These are phyloP conservation scores for Saxispiralis lemnorum DNA, from an alignment of 495 filamentous ascomycete species.

Conservation along the genomic window DNA sequence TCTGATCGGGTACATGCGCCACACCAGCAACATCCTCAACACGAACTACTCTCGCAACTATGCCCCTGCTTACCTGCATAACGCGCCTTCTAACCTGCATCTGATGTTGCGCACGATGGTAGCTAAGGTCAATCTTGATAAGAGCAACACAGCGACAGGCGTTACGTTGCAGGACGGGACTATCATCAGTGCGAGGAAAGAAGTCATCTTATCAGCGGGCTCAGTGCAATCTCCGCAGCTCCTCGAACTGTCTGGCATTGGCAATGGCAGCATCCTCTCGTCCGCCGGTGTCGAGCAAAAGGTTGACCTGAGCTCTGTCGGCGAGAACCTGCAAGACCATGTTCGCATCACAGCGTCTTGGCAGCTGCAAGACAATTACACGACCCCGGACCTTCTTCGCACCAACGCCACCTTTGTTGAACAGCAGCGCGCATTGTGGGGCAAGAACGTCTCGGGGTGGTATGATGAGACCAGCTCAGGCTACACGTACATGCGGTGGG, in stretches of 20 bases:
- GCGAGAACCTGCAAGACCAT: conserved; percentile 19
- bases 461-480: conserved; percentile 16
- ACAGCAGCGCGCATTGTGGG: conserved; percentile 5
- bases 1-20: conserved; percentile 24
- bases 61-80: conserved; percentile 11
- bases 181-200: conserved; percentile 10
- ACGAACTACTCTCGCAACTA: conserved; percentile 26
- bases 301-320: conserved; percentile 13
- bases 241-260: conserved; percentile 21
- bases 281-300: conserved; percentile 11
- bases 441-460: conserved; percentile 3
- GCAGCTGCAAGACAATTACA: too few relatives aligned
- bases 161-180: conserved; percentile 14
- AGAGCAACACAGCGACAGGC: conserved; percentile 14
- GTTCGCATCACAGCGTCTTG: too few relatives aligned
- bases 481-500: conserved; percentile 13
- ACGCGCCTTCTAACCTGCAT: conserved; percentile 14
- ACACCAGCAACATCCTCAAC: conserved; percentile 25
- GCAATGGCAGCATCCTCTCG: conserved; percentile 13
- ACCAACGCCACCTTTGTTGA: conserved; percentile 8
- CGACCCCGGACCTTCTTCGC: conserved; percentile 5
- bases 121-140: conserved; percentile 13
- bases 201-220: conserved; percentile 18
- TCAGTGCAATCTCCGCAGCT: conserved; percentile 16
- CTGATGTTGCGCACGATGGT: conserved; percentile 13